phyloP scores from a whole-genome alignment of 2,329 filamentous ascomycete genomes.

The Botrytis deweyae region DNA sequence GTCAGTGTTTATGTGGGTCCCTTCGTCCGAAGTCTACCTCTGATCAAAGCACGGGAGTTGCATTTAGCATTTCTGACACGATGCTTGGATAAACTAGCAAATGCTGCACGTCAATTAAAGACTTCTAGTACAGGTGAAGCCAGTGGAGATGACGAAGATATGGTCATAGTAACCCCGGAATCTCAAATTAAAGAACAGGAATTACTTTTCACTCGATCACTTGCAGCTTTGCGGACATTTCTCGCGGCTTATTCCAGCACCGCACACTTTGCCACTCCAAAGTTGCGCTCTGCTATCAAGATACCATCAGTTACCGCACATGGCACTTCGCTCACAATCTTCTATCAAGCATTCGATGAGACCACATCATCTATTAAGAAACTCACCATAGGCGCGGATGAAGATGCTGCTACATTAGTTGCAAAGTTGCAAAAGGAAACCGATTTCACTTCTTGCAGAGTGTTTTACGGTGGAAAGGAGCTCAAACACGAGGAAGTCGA shows the following conservation, averaged over 20 bases:
- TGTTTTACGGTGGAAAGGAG: constrained; percentile 68
- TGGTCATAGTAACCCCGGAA: constrained; percentile 51
- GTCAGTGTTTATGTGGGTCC: constrained; percentile 68
- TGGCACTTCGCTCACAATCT: constrained; percentile 65
- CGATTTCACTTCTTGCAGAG: constrained; percentile 71
- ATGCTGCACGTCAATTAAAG: constrained; percentile 59
- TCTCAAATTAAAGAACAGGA: constrained; percentile 55
- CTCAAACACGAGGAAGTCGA: constrained; percentile 61
- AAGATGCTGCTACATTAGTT: constrained; percentile 69
- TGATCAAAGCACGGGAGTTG: constrained; percentile 52
- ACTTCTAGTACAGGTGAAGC: constrained; percentile 45
- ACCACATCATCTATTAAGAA: constrained; percentile 57
- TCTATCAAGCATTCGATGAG: constrained; percentile 72
- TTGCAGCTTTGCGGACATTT: constrained; percentile 67
- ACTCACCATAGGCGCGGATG: constrained; percentile 65
- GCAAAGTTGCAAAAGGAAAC: constrained; percentile 66
- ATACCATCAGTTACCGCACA: constrained; percentile 52
- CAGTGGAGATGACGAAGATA: constrained; percentile 51
- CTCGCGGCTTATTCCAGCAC: constrained; percentile 63
- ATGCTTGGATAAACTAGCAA: constrained; percentile 68
- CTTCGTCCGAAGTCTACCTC: constrained; percentile 51
- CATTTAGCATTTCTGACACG: constrained; percentile 72
- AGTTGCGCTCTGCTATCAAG: constrained; percentile 54
- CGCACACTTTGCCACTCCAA: constrained; percentile 58
- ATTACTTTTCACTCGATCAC: constrained; percentile 64